Percentiles rank a stretch among this genome's conserved stretches.
phyloP scores from a whole-genome alignment of 202 grass and related monocot genomes.

The Musa balbisiana region DNA sequence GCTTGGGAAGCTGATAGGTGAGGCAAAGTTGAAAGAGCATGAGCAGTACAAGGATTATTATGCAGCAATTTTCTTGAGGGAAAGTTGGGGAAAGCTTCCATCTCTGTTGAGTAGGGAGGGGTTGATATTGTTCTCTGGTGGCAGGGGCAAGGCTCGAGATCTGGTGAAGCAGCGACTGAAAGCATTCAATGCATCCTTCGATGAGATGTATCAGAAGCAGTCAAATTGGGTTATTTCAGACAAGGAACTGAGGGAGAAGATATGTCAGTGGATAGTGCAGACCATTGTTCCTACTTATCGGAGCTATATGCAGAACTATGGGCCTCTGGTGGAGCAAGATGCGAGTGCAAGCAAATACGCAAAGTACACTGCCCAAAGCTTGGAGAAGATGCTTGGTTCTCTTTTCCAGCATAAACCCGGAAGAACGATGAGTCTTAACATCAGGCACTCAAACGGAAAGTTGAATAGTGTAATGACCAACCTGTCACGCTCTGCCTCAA shows the following conservation, averaged over 20 bases:
- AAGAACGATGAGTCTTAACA: conserved; percentile 59
- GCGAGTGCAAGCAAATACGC: conserved; percentile 59
- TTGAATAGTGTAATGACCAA: conserved; percentile 33
- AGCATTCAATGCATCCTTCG: conserved; percentile 71
- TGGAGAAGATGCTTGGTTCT: conserved; percentile 67
- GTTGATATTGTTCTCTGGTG: conserved; percentile 79
- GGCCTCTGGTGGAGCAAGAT: conserved; percentile 87
- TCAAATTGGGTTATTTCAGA: conserved; percentile 74
- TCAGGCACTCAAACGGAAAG: conserved; percentile 55
- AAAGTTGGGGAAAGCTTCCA: conserved; percentile 69
- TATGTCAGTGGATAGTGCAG: conserved; percentile 58
- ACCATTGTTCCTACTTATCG: conserved; percentile 70
- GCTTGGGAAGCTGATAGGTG: conserved; percentile 65
- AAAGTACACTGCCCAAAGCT: conserved; percentile 59
- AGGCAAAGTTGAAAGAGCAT: conserved; percentile 61
- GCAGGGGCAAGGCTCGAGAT: conserved; percentile 64
- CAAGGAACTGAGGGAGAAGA: conserved; percentile 64
- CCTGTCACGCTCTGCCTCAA: conserved; percentile 57
- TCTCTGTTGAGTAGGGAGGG: conserved; percentile 69
- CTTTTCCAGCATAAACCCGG: conserved; percentile 47
- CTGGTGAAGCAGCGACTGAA: conserved; percentile 88
- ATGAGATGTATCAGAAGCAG: conserved; percentile 77
- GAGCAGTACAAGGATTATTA: conserved; percentile 80
- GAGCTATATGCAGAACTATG: conserved; percentile 96
- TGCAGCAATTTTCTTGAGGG: conserved; percentile 46